Base-by-base conservation (phyloP, 2,329 filamentous ascomycete genomes). In the Akanthomyces lecanii region DNA sequence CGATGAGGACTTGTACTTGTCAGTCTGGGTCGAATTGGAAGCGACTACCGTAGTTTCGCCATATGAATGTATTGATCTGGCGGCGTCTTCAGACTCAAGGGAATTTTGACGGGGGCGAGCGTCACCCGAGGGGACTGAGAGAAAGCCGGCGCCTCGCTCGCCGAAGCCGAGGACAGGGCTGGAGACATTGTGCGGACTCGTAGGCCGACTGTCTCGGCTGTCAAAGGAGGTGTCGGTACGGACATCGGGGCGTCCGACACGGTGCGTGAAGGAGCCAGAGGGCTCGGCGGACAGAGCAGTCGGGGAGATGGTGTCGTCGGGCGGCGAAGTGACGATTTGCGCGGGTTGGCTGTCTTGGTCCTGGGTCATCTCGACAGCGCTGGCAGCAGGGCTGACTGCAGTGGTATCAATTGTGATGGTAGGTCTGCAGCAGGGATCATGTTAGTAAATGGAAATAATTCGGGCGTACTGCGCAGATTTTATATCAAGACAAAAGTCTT, bases 181-280 rank as follows among this genome's bases (percentile, higher is more conserved):
- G 33, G 87, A 89, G 56, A 91, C 81, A 76, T 91, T 91, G 73
- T 90, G 88, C 10, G 89, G 87, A 66, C 88, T 91, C 14, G 85
- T 88, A 1, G 89, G 89, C 63, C 87, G 80, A 71, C 84, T 88
- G 65, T 88, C 86, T 67, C 78, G 82, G 73, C 82, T 86, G 23
- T 90, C 88, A 67, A 89, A 88, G 1, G 86, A 87, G 44, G 80
- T 79, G n/a, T 82, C 79, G 16, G 79, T 76, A 65, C 81, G 79
- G 47, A 84, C 71, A 63, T 88, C 83, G 47, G 71, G 69, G 62
- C 66, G 65, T 12, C 67, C 63, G 58, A 69, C 63, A 63, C 71
- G 67, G 8, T 67, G 64, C n/a, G 69, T 66, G 56, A 68, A 67
- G 55, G 70, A 72, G 61, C 66, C 63, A 14, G 74, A 71, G 38